Conservation (phyloP, 306 rosid genomes). For the Casuarina cunninghamiana region DNA sequence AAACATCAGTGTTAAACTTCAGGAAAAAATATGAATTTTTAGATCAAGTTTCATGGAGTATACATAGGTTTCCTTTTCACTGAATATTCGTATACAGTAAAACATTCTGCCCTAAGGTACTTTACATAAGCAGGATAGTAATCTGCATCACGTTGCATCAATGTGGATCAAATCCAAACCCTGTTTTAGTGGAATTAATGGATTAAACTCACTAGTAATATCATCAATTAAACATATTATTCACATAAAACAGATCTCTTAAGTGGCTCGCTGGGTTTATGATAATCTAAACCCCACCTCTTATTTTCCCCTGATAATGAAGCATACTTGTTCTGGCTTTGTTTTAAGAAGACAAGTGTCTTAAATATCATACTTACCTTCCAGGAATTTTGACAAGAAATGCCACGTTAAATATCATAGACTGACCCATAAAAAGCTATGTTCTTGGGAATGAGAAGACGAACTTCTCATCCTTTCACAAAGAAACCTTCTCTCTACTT, state of each 20-base stretch:
- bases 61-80: background rate
- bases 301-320: background rate
- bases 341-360: slow-evolving; percentile 9
- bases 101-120: background rate
- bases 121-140: slow-evolving; percentile 6
- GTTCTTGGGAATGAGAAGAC: slow-evolving; percentile 4
- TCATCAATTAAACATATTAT: background rate
- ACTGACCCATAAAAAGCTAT: slow-evolving; percentile 14
- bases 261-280: background rate
- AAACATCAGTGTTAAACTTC: background rate
- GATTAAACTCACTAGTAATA: slow-evolving; percentile 7
- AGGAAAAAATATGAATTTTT: background rate
- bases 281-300: background rate
- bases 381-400: background rate
- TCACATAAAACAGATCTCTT: background rate
- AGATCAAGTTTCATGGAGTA: background rate
- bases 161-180: slow-evolving; percentile 4
- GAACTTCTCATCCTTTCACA: slow-evolving; percentile 3
- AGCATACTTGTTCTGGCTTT: slow-evolving; percentile 6
- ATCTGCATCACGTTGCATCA: slow-evolving; percentile 6
- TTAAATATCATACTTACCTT: slow-evolving; percentile 3
- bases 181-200: background rate
- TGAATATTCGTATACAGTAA: slow-evolving; percentile 5
- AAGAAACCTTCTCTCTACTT: background rate
- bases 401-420: slow-evolving; percentile 3